Base-by-base conservation (phyloP, 164 flowering plant species). In the Aristolochia contorta region DNA sequence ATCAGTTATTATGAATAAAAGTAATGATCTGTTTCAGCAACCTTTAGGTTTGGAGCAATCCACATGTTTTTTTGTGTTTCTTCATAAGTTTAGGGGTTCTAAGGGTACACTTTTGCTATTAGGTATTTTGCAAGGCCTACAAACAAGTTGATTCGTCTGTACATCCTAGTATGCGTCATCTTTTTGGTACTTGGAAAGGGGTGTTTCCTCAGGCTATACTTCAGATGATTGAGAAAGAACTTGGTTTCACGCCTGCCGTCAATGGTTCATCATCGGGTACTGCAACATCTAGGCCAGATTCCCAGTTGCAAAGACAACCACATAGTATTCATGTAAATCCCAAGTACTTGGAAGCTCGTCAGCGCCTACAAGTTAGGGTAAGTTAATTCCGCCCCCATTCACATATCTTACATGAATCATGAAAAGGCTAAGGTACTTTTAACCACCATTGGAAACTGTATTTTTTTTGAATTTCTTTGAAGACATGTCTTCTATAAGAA, bases 281-380 rank as follows among this genome's bases (percentile, higher is more conserved):
- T 33, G 16, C 80, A 56, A 23, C 81, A 27, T 69, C 93, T 14
- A 88, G 77, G 72, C 65, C 84, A 59, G 91, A 84, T 62, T 65
- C 84, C 13, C 86, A 81, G 72, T 68, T 86, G 47, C 94, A 79
- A 56, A 84, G 82, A 43, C 89, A 83, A 54, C 74, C 83, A n/a
- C 88, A 86, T 41, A 85, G 97, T 71, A 94, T 94, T 74, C 99
- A 94, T 80, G 96, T 94, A 16, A 94, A 94, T 76, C 99, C 99
- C 8, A 91, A 86, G 74, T 91, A 91, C 67, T 66, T 94, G 56
- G 97, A 88, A 70, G 86, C 84, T 27, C 82, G 95, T 74, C 94
- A 89, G 73, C 86, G 81, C 14, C 87, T 93, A 73, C 99, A 91
- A 67, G 76, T 64, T 67, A 74, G 78, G 80, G 97, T 90, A 75